Evolutionary conservation across 768 basidiomycete species (phyloP).

Genomic region (Mycena epipterygia): DNA sequence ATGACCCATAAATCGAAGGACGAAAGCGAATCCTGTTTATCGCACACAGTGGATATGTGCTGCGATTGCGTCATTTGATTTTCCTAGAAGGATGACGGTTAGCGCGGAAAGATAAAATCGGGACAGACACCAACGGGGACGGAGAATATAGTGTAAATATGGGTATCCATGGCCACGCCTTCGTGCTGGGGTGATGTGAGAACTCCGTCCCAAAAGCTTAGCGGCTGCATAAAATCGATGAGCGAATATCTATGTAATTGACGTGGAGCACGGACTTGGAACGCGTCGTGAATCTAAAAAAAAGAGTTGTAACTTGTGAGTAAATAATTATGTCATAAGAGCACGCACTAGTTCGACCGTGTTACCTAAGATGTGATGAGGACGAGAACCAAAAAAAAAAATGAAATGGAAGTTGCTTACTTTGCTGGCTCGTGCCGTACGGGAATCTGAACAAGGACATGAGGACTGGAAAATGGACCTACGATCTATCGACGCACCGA

Average conservation of each 20-base stretch:
- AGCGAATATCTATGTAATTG: not conserved
- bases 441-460: conserved; percentile 38
- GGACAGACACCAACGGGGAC: not conserved
- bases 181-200: conserved; percentile 6
- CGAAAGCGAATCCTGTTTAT: not conserved
- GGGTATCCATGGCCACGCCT: conserved; percentile 32
- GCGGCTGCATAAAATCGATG: conserved; percentile 24
- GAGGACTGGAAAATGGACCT: not conserved
- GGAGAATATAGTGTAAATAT: conserved; percentile 32
- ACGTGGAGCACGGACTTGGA: conserved; percentile 21
- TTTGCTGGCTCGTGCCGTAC: conserved; percentile 56
- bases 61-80: conserved; percentile 18
- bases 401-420: conserved; percentile 35
- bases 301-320: too few relatives aligned
- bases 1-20: conserved; percentile 28
- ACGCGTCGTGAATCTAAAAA: conserved; percentile 34
- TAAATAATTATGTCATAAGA: too few relatives aligned
- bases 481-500: conserved; percentile 56
- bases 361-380: conserved; percentile 19
- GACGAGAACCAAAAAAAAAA: not conserved
- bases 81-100: conserved; percentile 16
- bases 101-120: not conserved
- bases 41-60: conserved; percentile 28
- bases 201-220: conserved; percentile 24
- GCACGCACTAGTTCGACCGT: conserved; percentile 19